phyloP scores from a whole-genome alignment of 352 stramenopile genomes.

The Aphanomyces astaci region DNA sequence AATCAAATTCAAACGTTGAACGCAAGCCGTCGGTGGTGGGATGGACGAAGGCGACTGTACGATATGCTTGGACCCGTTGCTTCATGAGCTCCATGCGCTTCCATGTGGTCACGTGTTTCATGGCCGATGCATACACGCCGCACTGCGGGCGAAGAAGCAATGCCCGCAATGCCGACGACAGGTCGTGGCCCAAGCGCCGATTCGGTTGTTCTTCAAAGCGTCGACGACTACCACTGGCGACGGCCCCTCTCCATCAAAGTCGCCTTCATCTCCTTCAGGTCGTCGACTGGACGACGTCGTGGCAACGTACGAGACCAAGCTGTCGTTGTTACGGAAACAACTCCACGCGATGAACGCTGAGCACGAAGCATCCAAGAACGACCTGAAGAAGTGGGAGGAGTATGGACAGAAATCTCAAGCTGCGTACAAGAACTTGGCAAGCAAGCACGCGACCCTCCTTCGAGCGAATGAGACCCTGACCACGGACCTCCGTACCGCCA shows the following conservation, averaged over 20 bases:
- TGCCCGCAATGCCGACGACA: background rate
- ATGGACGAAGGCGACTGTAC: conserved; percentile 13
- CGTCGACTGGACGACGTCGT: background rate
- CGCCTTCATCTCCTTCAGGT: background rate
- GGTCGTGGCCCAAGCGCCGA: background rate
- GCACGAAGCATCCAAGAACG: background rate
- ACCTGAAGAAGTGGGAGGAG: background rate
- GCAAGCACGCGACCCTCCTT: background rate
- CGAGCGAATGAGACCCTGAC: background rate
- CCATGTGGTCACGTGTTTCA: conserved; percentile 15
- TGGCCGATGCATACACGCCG: background rate
- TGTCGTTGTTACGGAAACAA: background rate
- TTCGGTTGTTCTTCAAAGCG: conserved; percentile 2
- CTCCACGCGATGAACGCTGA: background rate
- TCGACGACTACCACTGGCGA: background rate
- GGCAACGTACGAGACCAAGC: background rate
- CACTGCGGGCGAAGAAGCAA: background rate
- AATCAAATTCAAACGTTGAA: background rate
- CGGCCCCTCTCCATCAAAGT: background rate
- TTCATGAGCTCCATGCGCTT: background rate
- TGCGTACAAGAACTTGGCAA: background rate
- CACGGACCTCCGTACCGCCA: background rate
- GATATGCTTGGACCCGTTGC: conserved; percentile 15
- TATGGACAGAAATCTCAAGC: background rate
- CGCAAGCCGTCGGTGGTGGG: background rate